Evolutionary conservation across 2,329 filamentous ascomycete species (phyloP), one percentile per base, ranked within the genome.

Genomic region (Neurospora sp.): DNA sequence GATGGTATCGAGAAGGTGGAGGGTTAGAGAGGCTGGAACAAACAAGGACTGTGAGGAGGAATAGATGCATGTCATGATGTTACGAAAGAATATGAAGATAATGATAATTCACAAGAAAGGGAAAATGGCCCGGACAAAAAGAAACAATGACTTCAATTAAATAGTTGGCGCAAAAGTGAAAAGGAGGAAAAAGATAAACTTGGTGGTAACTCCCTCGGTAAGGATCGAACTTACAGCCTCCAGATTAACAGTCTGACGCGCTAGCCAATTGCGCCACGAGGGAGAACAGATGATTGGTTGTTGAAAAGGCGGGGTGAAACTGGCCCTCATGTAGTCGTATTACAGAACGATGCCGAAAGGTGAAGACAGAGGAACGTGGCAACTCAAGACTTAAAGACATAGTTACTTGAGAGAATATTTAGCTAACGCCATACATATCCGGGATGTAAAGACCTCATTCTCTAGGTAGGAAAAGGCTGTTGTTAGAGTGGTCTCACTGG

Each of bases 1-100:
- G 72, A 76, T 58, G 78, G 75, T 1, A 78, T 80, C 66, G 71
- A 74, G 17, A 73, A 75, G 15, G 77, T 78, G 2, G 78, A 79
- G 73, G 78, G 78, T 1, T 79, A 68, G 46, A 36, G 19, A 19
- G 36, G n/a, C 19, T 23, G 17, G 13, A 19, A 38, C 15, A 8
- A 15, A 38, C 11, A 39, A 6, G 38, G 28, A 58, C 39, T 3
- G 38, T n/a, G 13, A 17, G 52, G 23, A 33, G 15, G 23, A 62
- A 9, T 62, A 13, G 15, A 62, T 15, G 52, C 23, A 62, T 28
- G 23, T 33, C 33, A 33, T 33, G 33, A 33, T 17, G 52, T 62
- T 7, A 23, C 52, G 3, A 15, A 9, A 15, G 23, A 23, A 33
- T 62, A 33, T 10, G 52, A 33, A 13, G 9, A 3, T 62, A 33